Evolutionary conservation across 805 yeast species (phyloP), one percentile per base, ranked within the genome.

Genomic region (Lipomyces yamadae): DNA sequence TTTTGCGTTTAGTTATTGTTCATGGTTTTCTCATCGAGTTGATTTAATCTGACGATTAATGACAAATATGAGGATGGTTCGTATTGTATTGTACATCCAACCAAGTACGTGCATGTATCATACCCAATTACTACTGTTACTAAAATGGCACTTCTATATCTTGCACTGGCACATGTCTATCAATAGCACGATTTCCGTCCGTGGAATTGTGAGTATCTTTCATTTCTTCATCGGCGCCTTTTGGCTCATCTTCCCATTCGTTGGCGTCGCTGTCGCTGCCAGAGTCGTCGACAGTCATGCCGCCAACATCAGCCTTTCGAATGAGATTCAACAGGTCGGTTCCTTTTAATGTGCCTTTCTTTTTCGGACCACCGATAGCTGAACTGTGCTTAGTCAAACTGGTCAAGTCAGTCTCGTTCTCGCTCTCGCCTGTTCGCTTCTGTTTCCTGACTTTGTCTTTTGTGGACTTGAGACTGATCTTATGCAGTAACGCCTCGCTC

Each of bases 231-330:
- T 45, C 65, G 34, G 29, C 50, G 7, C 60, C 60, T 61, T 72
- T 61, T 65, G 55, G 55, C 67, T 65, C 74, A 68, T 59, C 68
- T 32, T 61, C 70, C 29, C 53, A 24, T n/a, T 35, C 53, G 52
- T 34, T 61, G 50, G 24, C 35, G 52, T 34, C 67, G 50, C 33
- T 37, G 50, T 61, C 64, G 15, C 52, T 48, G 42, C 33, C 45
- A 13, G 30, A 7, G n/a, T n/a, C n/a, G 52, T 60, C 70, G 61
- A 60, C 65, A 55, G 39, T 65, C 64, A 61, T 65, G 24, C 64
- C 68, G 7, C 61, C 58, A 0, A 57, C 60, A 29, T 61, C 56
- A 52, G 61, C 29, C 48, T 56, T 52, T 42, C 63, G 50, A n/a
- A 56, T 62, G 35, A 61, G 39, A 6, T 55, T 59, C 42, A 61